Evolutionary conservation across 2,329 filamentous ascomycete genomes (phyloP).

Genomic region (Chaetomium olivaceum): DNA sequence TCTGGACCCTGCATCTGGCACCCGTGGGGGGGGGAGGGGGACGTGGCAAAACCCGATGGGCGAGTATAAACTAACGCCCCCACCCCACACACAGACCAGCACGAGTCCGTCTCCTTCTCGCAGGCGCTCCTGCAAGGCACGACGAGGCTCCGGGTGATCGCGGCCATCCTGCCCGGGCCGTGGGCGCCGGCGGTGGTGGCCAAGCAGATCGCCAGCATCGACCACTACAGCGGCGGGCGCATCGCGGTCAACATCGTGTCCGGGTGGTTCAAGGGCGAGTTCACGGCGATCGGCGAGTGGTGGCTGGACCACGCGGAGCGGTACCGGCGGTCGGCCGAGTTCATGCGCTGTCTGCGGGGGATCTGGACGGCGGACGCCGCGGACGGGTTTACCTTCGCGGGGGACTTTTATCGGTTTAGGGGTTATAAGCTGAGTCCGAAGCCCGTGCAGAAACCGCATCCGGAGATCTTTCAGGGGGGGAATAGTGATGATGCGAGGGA

Average conservation of each 20-base stretch:
- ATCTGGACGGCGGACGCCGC: background rate
- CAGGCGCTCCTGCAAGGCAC: background rate
- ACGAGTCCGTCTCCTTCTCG: slow-evolving; percentile 8
- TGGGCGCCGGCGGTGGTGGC: background rate
- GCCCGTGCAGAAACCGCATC: slow-evolving; percentile 4
- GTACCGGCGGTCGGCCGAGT: slow-evolving; percentile 5
- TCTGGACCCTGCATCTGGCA: no score
- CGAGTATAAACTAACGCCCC: background rate
- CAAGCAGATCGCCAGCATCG: slow-evolving; percentile 9
- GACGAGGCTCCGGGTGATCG: background rate
- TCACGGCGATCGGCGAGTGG: slow-evolving; percentile 4
- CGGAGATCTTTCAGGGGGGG: slow-evolving; percentile 7
- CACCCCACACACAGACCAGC: background rate
- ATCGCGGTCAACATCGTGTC: slow-evolving; percentile 3
- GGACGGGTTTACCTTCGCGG: slow-evolving; percentile 1
- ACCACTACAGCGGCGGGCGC: background rate
- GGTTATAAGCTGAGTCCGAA: slow-evolving; percentile 4
- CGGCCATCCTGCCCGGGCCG: background rate
- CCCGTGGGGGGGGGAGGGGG: no score
- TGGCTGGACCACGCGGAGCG: slow-evolving; percentile 8
- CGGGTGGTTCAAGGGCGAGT: background rate
- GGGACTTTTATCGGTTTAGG: slow-evolving; percentile 1
- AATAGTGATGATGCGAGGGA: slow-evolving; percentile 3
- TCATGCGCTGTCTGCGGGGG: slow-evolving; percentile 1
- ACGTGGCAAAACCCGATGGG: no score